phyloP scores from a whole-genome alignment of 441 rosid species.

The Syzygium syzygioides region DNA sequence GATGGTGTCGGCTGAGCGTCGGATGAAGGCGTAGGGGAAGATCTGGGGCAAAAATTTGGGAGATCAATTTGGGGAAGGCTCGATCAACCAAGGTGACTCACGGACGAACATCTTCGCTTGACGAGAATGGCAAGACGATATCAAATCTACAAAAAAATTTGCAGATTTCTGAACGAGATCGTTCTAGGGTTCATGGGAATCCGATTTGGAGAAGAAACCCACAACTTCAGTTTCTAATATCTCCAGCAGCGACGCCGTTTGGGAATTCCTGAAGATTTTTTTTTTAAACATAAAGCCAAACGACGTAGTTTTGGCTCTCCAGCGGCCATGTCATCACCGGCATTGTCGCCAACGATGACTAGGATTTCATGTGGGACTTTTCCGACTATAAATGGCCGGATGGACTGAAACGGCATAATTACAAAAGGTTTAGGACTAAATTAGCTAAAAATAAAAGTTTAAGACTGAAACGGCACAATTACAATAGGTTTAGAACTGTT shows the following conservation, averaged over 20 bases:
- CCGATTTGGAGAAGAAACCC: not conserved
- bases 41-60: not conserved
- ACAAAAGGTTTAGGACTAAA: too few species aligned
- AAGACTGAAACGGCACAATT: fast-evolving
- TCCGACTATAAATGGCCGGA: fast-evolving
- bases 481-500: too few species aligned
- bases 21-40: not conserved
- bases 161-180: not conserved
- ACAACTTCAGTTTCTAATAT: not conserved
- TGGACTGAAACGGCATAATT: too few species aligned
- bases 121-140: not conserved
- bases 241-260: not conserved
- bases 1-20: too few species aligned
- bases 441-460: too few species aligned
- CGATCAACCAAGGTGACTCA: not conserved
- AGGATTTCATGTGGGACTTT: not conserved
- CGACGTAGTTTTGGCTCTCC: not conserved
- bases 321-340: fast-evolving
- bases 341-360: not conserved
- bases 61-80: not conserved
- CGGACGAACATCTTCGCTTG: not conserved
- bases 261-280: not conserved
- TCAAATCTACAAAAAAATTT: not conserved
- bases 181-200: not conserved
- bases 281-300: not conserved